Percentiles rank a stretch among this genome's conserved stretches.
phyloP scores from a whole-genome alignment of 306 rosid species.

The Vigna mungo region DNA sequence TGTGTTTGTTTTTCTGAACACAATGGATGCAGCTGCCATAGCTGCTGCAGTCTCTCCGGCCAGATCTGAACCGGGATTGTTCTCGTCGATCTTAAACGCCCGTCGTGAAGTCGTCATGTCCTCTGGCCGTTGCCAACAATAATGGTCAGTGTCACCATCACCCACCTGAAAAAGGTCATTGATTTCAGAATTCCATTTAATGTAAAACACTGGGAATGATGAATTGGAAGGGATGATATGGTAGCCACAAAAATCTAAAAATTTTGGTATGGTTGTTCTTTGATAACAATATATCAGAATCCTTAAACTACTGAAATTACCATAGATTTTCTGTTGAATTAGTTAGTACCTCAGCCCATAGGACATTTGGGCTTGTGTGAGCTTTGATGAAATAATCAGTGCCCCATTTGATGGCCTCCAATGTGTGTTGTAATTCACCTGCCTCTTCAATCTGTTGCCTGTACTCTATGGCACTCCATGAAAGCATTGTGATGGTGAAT shows the following conservation, averaged over 20 bases:
- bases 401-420: constrained; percentile 98
- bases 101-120: constrained; percentile 98
- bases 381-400: constrained; percentile 98
- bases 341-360: constrained; percentile 88
- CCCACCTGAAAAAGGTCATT: constrained; percentile 67
- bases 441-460: constrained; percentile 69
- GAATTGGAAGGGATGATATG: background rate
- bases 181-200: background rate
- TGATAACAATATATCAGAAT: background rate
- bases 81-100: constrained; percentile 86
- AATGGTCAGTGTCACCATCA: constrained; percentile 97
- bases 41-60: constrained; percentile 96
- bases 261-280: background rate
- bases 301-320: background rate
- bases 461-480: constrained; percentile 87
- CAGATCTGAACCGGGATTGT: constrained; percentile 93
- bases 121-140: constrained; percentile 98
- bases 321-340: background rate
- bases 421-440: constrained; percentile 79
- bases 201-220: background rate
- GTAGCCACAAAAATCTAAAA: too few relatives aligned
- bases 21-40: constrained; percentile 89
- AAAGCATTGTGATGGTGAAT: constrained; percentile 94
- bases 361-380: constrained; percentile 86
- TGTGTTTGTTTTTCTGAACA: constrained; percentile 80